Evolutionary conservation across 441 rosid species (phyloP).

Genomic region (Codiaeum variegatum): DNA sequence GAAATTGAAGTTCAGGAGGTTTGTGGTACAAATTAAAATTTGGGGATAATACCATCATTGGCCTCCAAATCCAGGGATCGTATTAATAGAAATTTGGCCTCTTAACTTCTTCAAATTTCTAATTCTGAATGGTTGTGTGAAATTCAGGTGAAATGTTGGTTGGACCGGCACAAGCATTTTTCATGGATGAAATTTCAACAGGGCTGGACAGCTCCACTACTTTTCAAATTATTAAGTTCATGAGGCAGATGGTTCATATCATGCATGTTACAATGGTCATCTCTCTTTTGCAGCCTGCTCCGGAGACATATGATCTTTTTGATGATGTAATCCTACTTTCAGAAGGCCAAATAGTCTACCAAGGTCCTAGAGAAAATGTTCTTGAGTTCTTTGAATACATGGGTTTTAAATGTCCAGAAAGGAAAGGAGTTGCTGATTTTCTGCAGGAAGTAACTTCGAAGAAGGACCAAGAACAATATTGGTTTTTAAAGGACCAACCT

Average conservation of each 20-base stretch:
- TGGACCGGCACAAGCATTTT: constrained; percentile 59
- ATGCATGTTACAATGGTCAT: constrained; percentile 53
- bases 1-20: too few relatives aligned
- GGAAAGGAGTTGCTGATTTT: constrained; percentile 70
- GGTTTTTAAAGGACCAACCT: constrained; percentile 43
- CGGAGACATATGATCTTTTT: constrained; percentile 60
- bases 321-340: constrained; percentile 59
- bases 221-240: constrained; percentile 51
- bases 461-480: constrained; percentile 64
- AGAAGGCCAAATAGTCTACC: constrained; percentile 60
- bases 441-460: constrained; percentile 68
- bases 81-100: too few relatives aligned
- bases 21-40: too few relatives aligned
- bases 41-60: too few relatives aligned
- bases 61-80: too few relatives aligned
- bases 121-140: background rate
- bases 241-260: constrained; percentile 68
- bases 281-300: constrained; percentile 67
- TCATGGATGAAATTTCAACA: constrained; percentile 70
- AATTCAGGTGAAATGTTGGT: constrained; percentile 60
- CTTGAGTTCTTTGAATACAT: constrained; percentile 52
- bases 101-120: too few relatives aligned
- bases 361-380: constrained; percentile 53
- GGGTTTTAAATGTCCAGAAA: constrained; percentile 61
- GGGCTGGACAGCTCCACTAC: constrained; percentile 65